Conservation (phyloP, 2,329 filamentous ascomycete genomes). For the Dryadomyces quercus-mongolicae region DNA sequence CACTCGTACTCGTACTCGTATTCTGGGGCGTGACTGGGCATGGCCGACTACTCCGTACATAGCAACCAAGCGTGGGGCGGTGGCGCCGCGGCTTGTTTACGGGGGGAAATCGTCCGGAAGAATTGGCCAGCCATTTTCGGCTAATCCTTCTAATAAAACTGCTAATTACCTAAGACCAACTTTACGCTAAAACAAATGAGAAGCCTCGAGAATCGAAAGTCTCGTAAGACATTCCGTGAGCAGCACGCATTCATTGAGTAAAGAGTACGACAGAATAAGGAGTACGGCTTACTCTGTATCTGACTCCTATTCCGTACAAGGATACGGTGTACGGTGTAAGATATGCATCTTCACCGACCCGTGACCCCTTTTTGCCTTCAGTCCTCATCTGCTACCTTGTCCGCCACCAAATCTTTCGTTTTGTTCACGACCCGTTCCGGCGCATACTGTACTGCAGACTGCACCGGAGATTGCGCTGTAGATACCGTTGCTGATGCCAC, state of each 20-base stretch:
- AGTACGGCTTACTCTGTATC: too few relatives aligned
- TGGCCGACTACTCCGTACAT: background rate
- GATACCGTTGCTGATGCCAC: background rate
- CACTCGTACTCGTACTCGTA: conserved; percentile 4
- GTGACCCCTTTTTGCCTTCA: conserved; percentile 13
- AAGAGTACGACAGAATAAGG: too few relatives aligned
- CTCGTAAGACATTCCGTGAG: too few relatives aligned
- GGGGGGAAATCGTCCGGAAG: too few relatives aligned
- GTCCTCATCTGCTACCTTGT: conserved; percentile 41
- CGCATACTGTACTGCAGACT: conserved; percentile 17
- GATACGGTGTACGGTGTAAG: background rate
- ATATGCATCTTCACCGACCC: too few relatives aligned
- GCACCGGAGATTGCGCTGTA: conserved; percentile 2
- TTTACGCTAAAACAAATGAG: too few relatives aligned
- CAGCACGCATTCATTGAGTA: too few relatives aligned
- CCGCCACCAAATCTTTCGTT: conserved; percentile 36
- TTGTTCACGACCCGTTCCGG: conserved; percentile 38
- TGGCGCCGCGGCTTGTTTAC: background rate
- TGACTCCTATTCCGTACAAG: too few relatives aligned
- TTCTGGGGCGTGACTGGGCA: background rate
- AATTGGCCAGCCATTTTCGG: background rate
- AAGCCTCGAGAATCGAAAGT: too few relatives aligned
- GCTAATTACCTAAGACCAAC: too few relatives aligned
- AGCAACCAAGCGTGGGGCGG: background rate
- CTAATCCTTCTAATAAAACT: background rate